These are phyloP conservation scores for Madurella fahalii DNA, from an alignment of 2,329 filamentous ascomycete species.

Conservation along the genomic window DNA sequence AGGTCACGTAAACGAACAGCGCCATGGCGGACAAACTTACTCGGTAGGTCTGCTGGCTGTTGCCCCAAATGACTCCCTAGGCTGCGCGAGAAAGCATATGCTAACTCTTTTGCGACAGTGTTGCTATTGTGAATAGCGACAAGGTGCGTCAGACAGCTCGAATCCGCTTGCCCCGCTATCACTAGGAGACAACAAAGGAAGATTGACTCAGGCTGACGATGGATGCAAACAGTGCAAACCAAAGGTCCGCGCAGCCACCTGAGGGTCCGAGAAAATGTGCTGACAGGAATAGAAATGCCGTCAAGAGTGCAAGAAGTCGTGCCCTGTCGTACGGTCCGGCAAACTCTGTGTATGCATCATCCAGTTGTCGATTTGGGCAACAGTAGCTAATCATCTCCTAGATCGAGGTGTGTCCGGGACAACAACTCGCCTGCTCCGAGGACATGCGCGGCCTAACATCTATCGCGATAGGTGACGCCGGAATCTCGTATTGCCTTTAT, in stretches of 20 bases:
- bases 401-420: constrained; percentile 22
- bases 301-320: constrained; percentile 98
- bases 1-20: constrained; percentile 16
- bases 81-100: constrained; percentile 1
- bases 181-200: constrained; percentile 8
- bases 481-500: constrained; percentile 96
- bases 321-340: constrained; percentile 92
- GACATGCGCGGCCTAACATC: constrained; percentile 66
- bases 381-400: constrained; percentile 14
- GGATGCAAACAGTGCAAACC: constrained; percentile 69
- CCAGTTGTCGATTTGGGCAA: constrained; percentile 72
- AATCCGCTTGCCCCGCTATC: constrained; percentile 37
- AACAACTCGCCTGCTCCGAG: neutral
- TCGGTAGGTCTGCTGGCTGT: constrained; percentile 57
- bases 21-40: constrained; percentile 92
- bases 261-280: neutral
- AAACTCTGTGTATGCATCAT: constrained; percentile 50
- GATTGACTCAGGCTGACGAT: constrained; percentile 35
- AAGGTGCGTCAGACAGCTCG: constrained; percentile 61
- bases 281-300: constrained; percentile 72
- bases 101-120: constrained; percentile 53
- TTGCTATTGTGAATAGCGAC: constrained; percentile 98
- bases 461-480: constrained; percentile 69
- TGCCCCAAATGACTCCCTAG: neutral
- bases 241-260: constrained; percentile 53